Evolutionary conservation across 371 early-diverging fungal species (phyloP), one percentile per base, ranked within the genome.

Genomic region (Batrachochytrium dendrobatidis): DNA sequence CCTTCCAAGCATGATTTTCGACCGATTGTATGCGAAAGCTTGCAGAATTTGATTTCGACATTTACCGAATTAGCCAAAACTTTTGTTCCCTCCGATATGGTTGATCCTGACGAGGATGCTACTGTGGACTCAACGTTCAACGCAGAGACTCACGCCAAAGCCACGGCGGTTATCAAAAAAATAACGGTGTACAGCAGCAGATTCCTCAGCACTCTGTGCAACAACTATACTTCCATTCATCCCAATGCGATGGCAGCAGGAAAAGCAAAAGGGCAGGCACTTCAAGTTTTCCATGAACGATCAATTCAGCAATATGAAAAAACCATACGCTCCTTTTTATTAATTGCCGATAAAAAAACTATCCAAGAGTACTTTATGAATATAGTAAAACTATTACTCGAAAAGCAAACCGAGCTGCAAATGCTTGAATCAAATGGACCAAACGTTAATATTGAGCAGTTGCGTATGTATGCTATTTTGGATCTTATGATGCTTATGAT

Each of bases 21-120:
- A 4, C 86, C 93, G 5, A 77, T 84, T 0, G 76, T 96, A 28
- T 89, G 88, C 59, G 79, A 81, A 25, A 87, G 87, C 10, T 68
- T 95, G 34, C 80, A 84, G 43, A 74, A 75, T 28, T 72, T 96
- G 58, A 78, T 94, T 10, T 82, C 84, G 35, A 83, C 84, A 3
- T 70, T 67, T 56, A 25, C 30, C 29, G 51, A 46, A 10, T 53
- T 65, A 7, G 43, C 53, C 1, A 1, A 10, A 1, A n/a, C n/a
- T n/a, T 49, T 54, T 26, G 52, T 35, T 7, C 24, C 20, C 7
- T 59, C 53, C 20, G 62, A 64, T 4, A 34, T 60, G 8, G 59
- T 59, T 26, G 63, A 61, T 26, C 45, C 25, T n/a, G 59, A 53
- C 10, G 67, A 67, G 20, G 64, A 59, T 28, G 26, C 51, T 24